Conservation (phyloP, 2,329 filamentous ascomycete genomes). For the Colletotrichum cuscutae region DNA sequence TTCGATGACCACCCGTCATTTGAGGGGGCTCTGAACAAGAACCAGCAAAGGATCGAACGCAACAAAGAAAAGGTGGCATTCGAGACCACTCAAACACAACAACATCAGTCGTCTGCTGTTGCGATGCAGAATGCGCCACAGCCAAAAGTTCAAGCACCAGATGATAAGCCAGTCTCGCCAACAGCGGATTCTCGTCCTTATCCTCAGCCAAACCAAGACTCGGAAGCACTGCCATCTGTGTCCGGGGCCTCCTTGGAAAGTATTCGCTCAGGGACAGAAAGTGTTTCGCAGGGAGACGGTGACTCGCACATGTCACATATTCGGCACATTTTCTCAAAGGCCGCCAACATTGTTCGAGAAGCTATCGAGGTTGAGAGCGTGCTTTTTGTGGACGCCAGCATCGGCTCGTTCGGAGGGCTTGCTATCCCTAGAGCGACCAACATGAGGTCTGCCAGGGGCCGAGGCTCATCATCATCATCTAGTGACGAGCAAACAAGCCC, state of each 20-base stretch:
- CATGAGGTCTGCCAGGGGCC: not conserved
- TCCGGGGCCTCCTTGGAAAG: not conserved
- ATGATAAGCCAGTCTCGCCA: not conserved
- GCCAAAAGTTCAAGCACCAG: not conserved
- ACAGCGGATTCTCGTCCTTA: not conserved
- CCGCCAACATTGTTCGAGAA: conserved; percentile 54
- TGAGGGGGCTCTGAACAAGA: conserved; percentile 35
- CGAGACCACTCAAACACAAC: conserved; percentile 34
- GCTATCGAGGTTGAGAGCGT: conserved; percentile 47
- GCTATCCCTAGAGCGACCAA: conserved; percentile 29
- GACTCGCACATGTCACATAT: conserved; percentile 4
- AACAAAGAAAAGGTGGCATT: conserved; percentile 44
- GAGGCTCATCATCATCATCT: conserved; percentile 31
- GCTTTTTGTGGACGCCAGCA: conserved; percentile 34
- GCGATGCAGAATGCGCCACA: not conserved
- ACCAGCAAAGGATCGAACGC: conserved; percentile 26
- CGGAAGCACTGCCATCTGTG: not conserved
- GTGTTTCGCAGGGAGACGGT: not conserved
- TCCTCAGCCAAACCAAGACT: not conserved
- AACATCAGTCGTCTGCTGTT: not conserved
- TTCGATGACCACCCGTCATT: conserved; percentile 22
- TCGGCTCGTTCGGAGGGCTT: conserved; percentile 41
- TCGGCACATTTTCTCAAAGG: conserved; percentile 52
- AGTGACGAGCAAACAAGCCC: conserved; percentile 36
- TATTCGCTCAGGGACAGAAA: conserved; percentile 43